phyloP scores from a whole-genome alignment of 1,139 yeast genomes.

The Sugiyamaella japonica region DNA sequence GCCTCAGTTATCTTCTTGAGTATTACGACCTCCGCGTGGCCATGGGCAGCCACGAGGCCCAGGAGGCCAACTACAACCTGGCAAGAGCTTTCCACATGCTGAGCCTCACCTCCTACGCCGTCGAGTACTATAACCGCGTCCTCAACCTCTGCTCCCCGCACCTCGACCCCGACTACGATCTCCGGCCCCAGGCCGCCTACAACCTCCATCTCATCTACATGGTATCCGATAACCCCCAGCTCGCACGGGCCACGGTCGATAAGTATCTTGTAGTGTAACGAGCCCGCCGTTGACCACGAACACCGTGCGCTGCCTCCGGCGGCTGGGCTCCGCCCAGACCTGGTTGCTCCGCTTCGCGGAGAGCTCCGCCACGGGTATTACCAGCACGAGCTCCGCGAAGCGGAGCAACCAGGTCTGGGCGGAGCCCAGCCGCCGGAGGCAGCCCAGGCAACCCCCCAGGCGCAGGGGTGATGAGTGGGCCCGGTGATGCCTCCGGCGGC shows the following conservation, averaged over 20 bases:
- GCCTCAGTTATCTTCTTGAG: constrained; percentile 72
- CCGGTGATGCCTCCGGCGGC: no score
- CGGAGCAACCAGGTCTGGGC: constrained; percentile 4
- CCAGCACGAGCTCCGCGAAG: neutral
- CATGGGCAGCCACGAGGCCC: constrained; percentile 54
- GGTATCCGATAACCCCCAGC: constrained; percentile 65
- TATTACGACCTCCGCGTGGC: constrained; percentile 53
- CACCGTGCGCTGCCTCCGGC: constrained; percentile 4
- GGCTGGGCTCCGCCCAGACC: constrained; percentile 8
- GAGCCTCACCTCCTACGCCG: constrained; percentile 73
- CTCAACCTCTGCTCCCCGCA: constrained; percentile 42
- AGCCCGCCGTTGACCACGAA: neutral
- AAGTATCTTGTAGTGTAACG: constrained; percentile 49
- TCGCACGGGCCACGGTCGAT: constrained; percentile 65
- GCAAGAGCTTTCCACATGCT: constrained; percentile 85
- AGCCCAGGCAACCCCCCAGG: neutral
- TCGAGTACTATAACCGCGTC: constrained; percentile 68
- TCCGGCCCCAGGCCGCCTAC: constrained; percentile 80
- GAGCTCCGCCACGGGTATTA: no score
- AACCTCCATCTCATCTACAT: constrained; percentile 75
- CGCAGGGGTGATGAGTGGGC: neutral
- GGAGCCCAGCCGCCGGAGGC: constrained; percentile 8
- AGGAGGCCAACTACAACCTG: constrained; percentile 79
- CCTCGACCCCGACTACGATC: constrained; percentile 49
- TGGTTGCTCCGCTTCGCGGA: neutral